Percentiles rank a stretch among this genome's conserved stretches.
Evolutionary conservation across 768 basidiomycete genomes (phyloP).

Genomic region (Mycena polygramma): DNA sequence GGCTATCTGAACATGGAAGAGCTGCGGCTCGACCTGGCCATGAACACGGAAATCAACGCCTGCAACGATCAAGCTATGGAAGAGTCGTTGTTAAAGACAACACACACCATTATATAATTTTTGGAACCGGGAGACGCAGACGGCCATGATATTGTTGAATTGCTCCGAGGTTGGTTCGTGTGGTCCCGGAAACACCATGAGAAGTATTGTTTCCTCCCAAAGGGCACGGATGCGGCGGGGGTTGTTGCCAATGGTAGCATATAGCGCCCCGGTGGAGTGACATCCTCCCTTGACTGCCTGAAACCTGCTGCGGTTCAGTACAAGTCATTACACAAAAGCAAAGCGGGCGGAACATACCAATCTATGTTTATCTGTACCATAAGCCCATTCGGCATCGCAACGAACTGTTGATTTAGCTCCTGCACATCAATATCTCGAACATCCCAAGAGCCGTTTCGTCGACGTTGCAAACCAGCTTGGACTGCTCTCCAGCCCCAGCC

Average conservation of each 20-base stretch:
- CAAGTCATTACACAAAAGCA: not conserved
- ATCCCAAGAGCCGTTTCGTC: not conserved
- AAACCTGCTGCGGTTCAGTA: slow-evolving; percentile 41
- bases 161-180: slow-evolving; percentile 37
- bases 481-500: no score
- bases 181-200: slow-evolving; percentile 41
- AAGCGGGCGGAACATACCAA: slow-evolving; percentile 33
- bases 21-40: no score
- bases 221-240: slow-evolving; percentile 36
- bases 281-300: slow-evolving; percentile 31
- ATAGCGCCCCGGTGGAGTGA: slow-evolving; percentile 44
- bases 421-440: not conserved
- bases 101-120: no score
- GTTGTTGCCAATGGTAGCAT: slow-evolving; percentile 41
- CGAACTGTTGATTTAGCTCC: not conserved
- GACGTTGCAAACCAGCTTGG: not conserved
- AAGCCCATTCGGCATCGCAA: slow-evolving; percentile 4
- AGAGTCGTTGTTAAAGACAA: no score
- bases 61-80: no score
- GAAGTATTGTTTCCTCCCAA: slow-evolving; percentile 41
- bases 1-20: no score
- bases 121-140: no score
- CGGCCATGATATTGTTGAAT: slow-evolving; percentile 33
- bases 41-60: no score
- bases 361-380: slow-evolving; percentile 6